These are phyloP conservation scores for Tuctoria greenei DNA, from an alignment of 176 grass and related monocot species.

Conservation along the genomic window DNA sequence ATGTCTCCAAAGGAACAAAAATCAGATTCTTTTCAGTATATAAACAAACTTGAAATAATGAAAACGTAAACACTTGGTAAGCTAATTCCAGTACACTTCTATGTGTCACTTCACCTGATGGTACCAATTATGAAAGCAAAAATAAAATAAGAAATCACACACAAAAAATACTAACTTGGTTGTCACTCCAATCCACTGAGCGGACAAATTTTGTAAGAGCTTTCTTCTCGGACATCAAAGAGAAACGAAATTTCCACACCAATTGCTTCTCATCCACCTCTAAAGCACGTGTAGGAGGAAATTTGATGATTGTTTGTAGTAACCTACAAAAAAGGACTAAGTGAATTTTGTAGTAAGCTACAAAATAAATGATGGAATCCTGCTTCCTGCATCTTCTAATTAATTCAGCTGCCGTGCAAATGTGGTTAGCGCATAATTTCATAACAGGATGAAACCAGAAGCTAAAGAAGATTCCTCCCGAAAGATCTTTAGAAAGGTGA, in stretches of 20 bases:
- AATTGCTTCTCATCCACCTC: conserved; percentile 82
- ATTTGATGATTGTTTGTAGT: conserved; percentile 84
- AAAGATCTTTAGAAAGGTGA: conserved; percentile 28
- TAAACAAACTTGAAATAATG: not conserved
- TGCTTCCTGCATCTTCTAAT: conserved; percentile 20
- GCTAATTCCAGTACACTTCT: conserved; percentile 2
- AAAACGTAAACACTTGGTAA: conserved; percentile 2
- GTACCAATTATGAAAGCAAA: not conserved
- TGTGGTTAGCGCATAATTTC: conserved; percentile 3
- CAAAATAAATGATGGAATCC: not conserved
- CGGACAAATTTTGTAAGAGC: conserved; percentile 76
- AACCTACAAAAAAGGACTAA: conserved; percentile 38
- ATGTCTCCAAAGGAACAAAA: not conserved
- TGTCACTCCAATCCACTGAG: conserved; percentile 91
- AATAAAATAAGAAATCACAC: conserved; percentile 16
- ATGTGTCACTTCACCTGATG: not conserved
- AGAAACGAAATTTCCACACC: conserved; percentile 91
- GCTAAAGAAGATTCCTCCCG: not conserved
- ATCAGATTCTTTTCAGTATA: not conserved
- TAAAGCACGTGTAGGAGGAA: conserved; percentile 66
- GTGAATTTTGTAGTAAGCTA: conserved; percentile 75
- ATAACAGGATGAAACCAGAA: conserved; percentile 15
- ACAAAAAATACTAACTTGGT: conserved; percentile 54
- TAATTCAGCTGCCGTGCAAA: conserved; percentile 21
- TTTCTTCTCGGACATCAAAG: conserved; percentile 95